A percentile compares a stretch with the other conserved stretches of the same genome.
phyloP scores from a whole-genome alignment of 768 basidiomycete species.

The Russula dissimulans region DNA sequence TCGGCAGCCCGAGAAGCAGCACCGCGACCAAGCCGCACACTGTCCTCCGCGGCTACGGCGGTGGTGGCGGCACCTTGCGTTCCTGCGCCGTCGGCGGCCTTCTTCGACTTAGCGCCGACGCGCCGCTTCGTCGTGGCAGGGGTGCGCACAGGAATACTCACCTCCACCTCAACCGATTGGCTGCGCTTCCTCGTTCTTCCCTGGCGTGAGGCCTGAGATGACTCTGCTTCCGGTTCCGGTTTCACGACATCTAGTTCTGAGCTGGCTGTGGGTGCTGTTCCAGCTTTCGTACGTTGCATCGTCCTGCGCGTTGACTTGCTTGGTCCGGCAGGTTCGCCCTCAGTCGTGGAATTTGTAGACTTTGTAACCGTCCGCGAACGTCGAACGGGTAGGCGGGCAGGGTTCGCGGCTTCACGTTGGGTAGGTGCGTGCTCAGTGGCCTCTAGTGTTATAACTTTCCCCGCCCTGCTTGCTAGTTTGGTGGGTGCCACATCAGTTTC shows the following conservation, averaged over 20 bases:
- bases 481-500: neutral
- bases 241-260: conserved; percentile 7
- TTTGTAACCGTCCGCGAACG: conserved; percentile 23
- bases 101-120: conserved; percentile 19
- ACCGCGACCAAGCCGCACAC: neutral
- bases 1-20: neutral
- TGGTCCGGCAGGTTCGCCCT: conserved; percentile 10
- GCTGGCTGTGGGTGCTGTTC: conserved; percentile 7
- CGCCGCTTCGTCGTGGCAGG: conserved; percentile 14
- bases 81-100: conserved; percentile 6
- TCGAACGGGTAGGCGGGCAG: conserved; percentile 9
- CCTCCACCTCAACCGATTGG: conserved; percentile 9
- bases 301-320: conserved; percentile 10
- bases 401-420: neutral
- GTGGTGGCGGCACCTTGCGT: conserved; percentile 13
- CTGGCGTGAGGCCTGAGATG: conserved; percentile 14
- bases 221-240: conserved; percentile 3
- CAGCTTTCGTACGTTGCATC: conserved; percentile 5
- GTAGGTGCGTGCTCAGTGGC: conserved; percentile 6
- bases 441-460: conserved; percentile 5
- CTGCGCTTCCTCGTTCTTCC: conserved; percentile 14
- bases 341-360: conserved; percentile 13
- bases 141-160: neutral
- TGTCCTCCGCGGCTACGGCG: neutral
- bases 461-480: neutral